phyloP scores from a whole-genome alignment of 2,329 filamentous ascomycete genomes.

The Grosmannia serpens region DNA sequence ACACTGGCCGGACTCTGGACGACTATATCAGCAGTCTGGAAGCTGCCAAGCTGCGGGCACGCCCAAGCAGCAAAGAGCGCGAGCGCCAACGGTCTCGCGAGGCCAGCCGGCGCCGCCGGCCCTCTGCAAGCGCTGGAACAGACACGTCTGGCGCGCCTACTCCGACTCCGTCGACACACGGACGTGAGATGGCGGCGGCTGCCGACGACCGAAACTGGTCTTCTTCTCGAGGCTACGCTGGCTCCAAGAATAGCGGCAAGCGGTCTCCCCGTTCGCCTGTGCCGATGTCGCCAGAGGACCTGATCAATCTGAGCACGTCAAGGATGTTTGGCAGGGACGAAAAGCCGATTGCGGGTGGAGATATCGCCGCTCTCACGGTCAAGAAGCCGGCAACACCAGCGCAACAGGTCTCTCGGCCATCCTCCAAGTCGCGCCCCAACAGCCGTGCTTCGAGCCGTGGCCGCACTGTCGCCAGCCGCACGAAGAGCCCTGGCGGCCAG shows the following conservation, averaged over 20 bases:
- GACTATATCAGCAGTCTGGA: conserved; percentile 83
- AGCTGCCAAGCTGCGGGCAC: conserved; percentile 51
- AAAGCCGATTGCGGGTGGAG: conserved; percentile 12
- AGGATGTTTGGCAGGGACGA: conserved; percentile 18
- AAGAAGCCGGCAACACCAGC: conserved; percentile 1
- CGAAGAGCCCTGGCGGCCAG: conserved; percentile 33
- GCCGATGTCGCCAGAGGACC: conserved; percentile 86
- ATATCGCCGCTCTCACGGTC: conserved; percentile 1
- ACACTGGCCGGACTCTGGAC: conserved; percentile 57
- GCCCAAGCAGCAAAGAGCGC: conserved; percentile 41
- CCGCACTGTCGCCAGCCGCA: conserved; percentile 23
- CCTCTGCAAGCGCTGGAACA: background rate
- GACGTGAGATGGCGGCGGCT: conserved; percentile 50
- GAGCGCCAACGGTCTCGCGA: conserved; percentile 28
- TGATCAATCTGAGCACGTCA: conserved; percentile 49
- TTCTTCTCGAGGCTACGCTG: conserved; percentile 46
- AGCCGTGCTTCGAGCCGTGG: conserved; percentile 40
- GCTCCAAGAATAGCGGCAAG: conserved; percentile 55
- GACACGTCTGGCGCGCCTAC: conserved; percentile 6
- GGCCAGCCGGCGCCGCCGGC: conserved; percentile 24
- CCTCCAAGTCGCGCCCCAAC: conserved; percentile 20
- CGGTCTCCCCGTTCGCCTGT: conserved; percentile 84
- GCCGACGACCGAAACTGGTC: conserved; percentile 58
- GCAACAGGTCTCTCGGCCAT: conserved; percentile 17
- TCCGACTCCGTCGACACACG: conserved; percentile 29